These are phyloP conservation scores for Scheffersomyces lignicola DNA, from an alignment of 1,139 yeast species.

Conservation along the genomic window DNA sequence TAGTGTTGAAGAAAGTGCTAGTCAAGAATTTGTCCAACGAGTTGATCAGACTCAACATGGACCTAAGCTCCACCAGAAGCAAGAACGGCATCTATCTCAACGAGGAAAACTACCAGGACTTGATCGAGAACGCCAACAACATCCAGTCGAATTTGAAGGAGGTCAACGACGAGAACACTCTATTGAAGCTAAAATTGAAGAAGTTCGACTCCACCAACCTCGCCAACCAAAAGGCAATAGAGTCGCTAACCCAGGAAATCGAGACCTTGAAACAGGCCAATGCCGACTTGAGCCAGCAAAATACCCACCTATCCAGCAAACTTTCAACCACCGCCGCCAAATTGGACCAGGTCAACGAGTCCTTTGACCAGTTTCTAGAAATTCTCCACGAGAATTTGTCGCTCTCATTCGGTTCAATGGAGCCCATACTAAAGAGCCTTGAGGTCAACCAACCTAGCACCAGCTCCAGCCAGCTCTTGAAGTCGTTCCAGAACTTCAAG, in stretches of 20 bases:
- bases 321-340: background rate
- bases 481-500: slow-evolving; percentile 4
- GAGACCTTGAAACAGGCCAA: slow-evolving; percentile 6
- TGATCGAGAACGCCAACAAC: slow-evolving; percentile 30
- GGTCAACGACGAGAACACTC: slow-evolving; percentile 13
- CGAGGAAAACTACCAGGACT: slow-evolving; percentile 53
- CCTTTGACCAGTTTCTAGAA: background rate
- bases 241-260: slow-evolving; percentile 8
- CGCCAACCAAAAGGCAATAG: slow-evolving; percentile 9
- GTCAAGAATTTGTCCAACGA: slow-evolving; percentile 59
- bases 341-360: background rate
- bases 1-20: slow-evolving; percentile 57
- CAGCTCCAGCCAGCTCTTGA: slow-evolving; percentile 3
- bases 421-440: slow-evolving; percentile 3
- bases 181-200: slow-evolving; percentile 14
- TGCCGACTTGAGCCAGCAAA: slow-evolving; percentile 3
- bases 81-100: slow-evolving; percentile 67
- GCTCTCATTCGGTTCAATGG: slow-evolving; percentile 4
- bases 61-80: slow-evolving; percentile 59
- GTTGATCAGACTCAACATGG: slow-evolving; percentile 54
- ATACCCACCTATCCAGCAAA: background rate
- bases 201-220: slow-evolving; percentile 10
- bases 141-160: slow-evolving; percentile 26
- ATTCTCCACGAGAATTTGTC: background rate
- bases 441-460: slow-evolving; percentile 1